These are phyloP conservation scores for Cordyceps farinosa DNA, from an alignment of 2,329 filamentous ascomycete species.

Conservation along the genomic window DNA sequence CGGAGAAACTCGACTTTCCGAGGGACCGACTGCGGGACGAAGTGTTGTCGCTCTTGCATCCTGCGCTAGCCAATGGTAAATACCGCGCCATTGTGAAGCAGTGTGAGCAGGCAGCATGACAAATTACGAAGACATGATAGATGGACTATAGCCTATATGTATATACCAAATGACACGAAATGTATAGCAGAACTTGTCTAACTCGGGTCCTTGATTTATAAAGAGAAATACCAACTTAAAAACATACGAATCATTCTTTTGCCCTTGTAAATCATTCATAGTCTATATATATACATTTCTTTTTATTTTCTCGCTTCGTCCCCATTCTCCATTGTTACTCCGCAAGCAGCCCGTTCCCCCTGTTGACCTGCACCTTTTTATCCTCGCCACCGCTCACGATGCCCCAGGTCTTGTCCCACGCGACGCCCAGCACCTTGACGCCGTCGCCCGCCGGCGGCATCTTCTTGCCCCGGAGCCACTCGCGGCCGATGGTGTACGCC, in stretches of 20 bases:
- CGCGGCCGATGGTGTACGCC: conserved; percentile 71
- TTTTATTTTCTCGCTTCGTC: background rate
- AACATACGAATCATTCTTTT: background rate
- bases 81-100: conserved; percentile 30
- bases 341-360: conserved; percentile 52
- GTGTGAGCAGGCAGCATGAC: conserved; percentile 16
- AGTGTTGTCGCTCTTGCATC: conserved; percentile 37
- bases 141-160: background rate
- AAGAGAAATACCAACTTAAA: conserved; percentile 10
- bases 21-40: conserved; percentile 42
- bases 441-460: conserved; percentile 71
- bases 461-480: conserved; percentile 64
- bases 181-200: too few relatives aligned
- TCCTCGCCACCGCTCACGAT: conserved; percentile 93
- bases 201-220: background rate
- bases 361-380: conserved; percentile 89
- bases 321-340: conserved; percentile 25
- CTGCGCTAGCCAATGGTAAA: conserved; percentile 18
- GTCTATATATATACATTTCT: conserved; percentile 11
- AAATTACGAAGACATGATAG: background rate
- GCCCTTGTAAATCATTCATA: background rate
- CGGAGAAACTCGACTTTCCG: conserved; percentile 50
- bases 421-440: conserved; percentile 83
- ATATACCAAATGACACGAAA: background rate
- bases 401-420: conserved; percentile 81